Percentiles rank a stretch among this genome's conserved stretches.
phyloP scores from a whole-genome alignment of 2,329 filamentous ascomycete genomes.

The Aspergillus fructus region DNA sequence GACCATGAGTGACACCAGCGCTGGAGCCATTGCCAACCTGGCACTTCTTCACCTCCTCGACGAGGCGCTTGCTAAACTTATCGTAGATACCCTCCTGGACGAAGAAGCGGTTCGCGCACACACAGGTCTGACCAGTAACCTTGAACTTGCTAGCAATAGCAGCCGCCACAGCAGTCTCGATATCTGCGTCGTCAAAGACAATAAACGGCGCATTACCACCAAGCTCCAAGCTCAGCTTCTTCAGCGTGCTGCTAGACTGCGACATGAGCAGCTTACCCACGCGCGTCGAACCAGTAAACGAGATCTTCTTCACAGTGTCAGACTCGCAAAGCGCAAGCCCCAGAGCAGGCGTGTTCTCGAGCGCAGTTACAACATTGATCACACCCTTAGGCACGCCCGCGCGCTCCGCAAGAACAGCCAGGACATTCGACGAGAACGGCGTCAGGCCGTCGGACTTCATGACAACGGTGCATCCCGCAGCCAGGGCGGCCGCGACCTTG shows the following conservation, averaged over 20 bases:
- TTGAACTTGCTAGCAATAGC: constrained; percentile 85
- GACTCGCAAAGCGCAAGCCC: constrained; percentile 45
- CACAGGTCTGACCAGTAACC: constrained; percentile 88
- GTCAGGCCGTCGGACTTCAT: constrained; percentile 87
- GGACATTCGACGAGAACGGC: constrained; percentile 78
- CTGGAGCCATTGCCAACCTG: background rate
- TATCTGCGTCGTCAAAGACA: constrained; percentile 80
- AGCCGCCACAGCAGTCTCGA: constrained; percentile 76
- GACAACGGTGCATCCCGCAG: constrained; percentile 87
- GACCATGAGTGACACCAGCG: background rate
- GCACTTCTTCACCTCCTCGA: constrained; percentile 35
- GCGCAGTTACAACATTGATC: constrained; percentile 79
- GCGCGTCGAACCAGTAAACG: constrained; percentile 76
- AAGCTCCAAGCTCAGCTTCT: constrained; percentile 84
- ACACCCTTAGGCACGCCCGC: constrained; percentile 78
- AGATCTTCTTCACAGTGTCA: constrained; percentile 76
- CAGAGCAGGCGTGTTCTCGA: constrained; percentile 72
- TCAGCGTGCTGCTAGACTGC: constrained; percentile 75
- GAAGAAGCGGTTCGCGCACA: constrained; percentile 64
- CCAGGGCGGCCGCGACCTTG: constrained; percentile 60
- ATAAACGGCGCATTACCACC: constrained; percentile 94
- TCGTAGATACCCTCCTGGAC: constrained; percentile 50
- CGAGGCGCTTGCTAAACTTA: constrained; percentile 52
- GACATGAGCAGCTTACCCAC: constrained; percentile 77
- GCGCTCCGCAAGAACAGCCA: constrained; percentile 77